phyloP scores from a whole-genome alignment of 2,329 filamentous ascomycete genomes.

The Talaromyces verruculosus region DNA sequence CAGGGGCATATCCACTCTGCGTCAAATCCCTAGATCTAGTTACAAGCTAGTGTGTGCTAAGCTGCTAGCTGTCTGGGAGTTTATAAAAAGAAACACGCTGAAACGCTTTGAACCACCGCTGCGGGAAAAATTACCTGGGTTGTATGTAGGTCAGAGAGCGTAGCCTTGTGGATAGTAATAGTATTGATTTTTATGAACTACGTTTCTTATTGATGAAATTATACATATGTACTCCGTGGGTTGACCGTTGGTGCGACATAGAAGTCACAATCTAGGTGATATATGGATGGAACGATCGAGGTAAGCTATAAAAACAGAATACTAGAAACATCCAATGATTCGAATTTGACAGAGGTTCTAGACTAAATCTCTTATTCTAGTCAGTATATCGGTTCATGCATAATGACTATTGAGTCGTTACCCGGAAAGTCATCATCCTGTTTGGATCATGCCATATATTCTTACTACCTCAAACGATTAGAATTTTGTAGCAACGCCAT shows the following conservation, averaged over 20 bases:
- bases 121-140: background rate
- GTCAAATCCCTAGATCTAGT: background rate
- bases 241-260: background rate
- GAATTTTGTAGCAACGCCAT: background rate
- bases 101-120: background rate
- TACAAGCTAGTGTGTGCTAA: background rate
- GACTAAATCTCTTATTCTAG: background rate
- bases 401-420: background rate
- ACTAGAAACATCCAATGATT: background rate
- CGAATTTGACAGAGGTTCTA: background rate
- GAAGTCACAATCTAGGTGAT: background rate
- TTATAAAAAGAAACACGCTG: constrained; percentile 4
- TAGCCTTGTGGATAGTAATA: constrained; percentile 7
- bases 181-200: background rate
- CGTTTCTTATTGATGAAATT: background rate
- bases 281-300: background rate
- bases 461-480: background rate
- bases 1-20: constrained; percentile 1
- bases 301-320: background rate
- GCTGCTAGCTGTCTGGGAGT: background rate
- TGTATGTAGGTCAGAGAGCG: background rate
- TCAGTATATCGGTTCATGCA: background rate
- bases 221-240: background rate
- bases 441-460: background rate
- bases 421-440: background rate